Conservation (phyloP, 768 basidiomycete species). For the Suillus clintonianus region DNA sequence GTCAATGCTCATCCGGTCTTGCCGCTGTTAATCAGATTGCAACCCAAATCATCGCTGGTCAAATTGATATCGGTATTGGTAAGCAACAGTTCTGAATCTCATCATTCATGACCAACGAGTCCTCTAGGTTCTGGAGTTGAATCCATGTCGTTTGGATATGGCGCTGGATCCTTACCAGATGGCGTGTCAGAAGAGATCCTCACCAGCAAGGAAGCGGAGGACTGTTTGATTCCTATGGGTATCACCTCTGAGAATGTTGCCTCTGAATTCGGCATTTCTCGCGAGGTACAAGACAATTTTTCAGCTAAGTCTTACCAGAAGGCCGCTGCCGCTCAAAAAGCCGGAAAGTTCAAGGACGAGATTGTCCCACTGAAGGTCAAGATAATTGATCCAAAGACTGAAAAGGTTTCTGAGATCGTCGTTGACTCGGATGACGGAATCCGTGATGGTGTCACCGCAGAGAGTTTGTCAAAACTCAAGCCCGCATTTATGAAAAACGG, state of each 20-base stretch:
- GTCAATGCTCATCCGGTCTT: constrained; percentile 89
- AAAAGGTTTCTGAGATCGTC: constrained; percentile 62
- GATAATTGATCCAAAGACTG: constrained; percentile 71
- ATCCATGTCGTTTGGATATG: constrained; percentile 84
- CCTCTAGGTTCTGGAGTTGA: constrained; percentile 79
- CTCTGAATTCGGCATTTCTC: constrained; percentile 69
- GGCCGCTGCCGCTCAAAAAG: constrained; percentile 77
- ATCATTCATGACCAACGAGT: constrained; percentile 5
- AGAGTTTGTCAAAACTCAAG: constrained; percentile 79
- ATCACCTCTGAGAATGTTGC: constrained; percentile 96
- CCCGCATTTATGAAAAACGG: constrained; percentile 82
- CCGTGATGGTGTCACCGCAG: constrained; percentile 78
- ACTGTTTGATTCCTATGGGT: constrained; percentile 88
- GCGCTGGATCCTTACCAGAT: constrained; percentile 54
- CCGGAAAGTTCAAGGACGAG: constrained; percentile 80
- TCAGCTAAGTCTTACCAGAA: constrained; percentile 85
- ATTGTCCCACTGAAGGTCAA: constrained; percentile 80
- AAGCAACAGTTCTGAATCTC: constrained; percentile 25
- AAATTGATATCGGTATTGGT: constrained; percentile 92
- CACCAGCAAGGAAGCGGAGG: constrained; percentile 66
- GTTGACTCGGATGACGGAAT: constrained; percentile 87
- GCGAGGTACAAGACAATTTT: constrained; percentile 80
- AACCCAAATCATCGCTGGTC: constrained; percentile 72
- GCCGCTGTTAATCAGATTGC: constrained; percentile 83
- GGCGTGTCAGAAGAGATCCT: constrained; percentile 68